Evolutionary conservation across 2,329 filamentous ascomycete species (phyloP), one percentile per base, ranked within the genome.

Genomic region (Fusarium sp.): DNA sequence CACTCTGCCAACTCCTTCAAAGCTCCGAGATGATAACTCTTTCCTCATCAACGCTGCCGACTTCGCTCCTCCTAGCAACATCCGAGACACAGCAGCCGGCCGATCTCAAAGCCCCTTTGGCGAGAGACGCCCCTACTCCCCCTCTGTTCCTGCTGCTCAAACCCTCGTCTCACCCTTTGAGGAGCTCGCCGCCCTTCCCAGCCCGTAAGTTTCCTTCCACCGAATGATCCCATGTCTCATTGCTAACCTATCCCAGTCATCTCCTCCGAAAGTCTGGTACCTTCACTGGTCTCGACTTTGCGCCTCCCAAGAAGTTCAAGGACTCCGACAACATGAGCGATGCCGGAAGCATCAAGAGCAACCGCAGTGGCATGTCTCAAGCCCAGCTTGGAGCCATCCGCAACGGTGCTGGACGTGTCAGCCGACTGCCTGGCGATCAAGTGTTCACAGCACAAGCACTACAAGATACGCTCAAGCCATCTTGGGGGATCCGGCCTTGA

Each of bases 151-250:
- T 16, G 86, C 88, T 31, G 91, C 92, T 76, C 91, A 89, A n/a
- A 94, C 94, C 1, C 85, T 97, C 38, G 90, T 86, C 26, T 93
- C 91, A 62, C 86, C 94, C 7, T 97, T 94, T 79, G 95, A 98
- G 58, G 95, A 98, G 62, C 89, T 98, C 65, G 81, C 91, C 13
- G 86, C 87, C 10, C 89, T 99, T 68, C 96, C 96, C 37, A 97
- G 94, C 85, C 94, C 96, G 88, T 95, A 89, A 91, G 92, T 91
- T 67, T 28, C 66, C 47, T 10, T 15, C 4, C 11, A 11, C 20
- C 4, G 3, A 3, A 23, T 9, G 15, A 16, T 10, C 10, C 12
- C 4, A 31, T 23, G 2, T 2, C 37, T 26, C 10, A 15, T 40
- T 45, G 55, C 78, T 82, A 76, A 80, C 70, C 36, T 38, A 1